Evolutionary conservation across 768 basidiomycete species (phyloP).

Genomic region (Boletellus sp.): DNA sequence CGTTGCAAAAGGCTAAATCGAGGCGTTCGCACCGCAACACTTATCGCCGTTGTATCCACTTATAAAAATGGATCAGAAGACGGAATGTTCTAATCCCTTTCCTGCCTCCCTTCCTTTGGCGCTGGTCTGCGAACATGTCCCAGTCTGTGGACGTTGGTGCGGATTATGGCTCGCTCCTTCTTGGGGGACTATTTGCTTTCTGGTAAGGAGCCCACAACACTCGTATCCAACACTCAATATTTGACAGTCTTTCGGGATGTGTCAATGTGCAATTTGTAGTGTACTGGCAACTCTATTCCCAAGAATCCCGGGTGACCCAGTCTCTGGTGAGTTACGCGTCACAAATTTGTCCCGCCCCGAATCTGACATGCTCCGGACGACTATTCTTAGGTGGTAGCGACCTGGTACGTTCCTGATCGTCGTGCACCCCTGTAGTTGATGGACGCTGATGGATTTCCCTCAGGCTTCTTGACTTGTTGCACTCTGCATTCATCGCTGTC

Average conservation of each 20-base stretch:
- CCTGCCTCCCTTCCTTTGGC: neutral
- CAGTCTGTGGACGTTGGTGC: neutral
- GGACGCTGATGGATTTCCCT: neutral
- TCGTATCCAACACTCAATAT: neutral
- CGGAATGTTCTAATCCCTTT: neutral
- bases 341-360: too few relatives aligned
- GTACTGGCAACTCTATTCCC: conserved; percentile 19
- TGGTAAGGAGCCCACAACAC: conserved; percentile 2
- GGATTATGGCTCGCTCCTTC: conserved; percentile 17
- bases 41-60: neutral
- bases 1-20: too few relatives aligned
- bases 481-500: conserved; percentile 19
- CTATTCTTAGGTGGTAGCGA: conserved; percentile 15
- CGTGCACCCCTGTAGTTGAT: neutral
- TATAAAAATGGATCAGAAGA: conserved; percentile 1
- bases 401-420: conserved; percentile 11
- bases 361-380: neutral
- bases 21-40: neutral
- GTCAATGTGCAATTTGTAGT: conserved; percentile 24
- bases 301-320: conserved; percentile 17
- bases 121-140: conserved; percentile 1
- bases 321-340: conserved; percentile 11
- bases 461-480: conserved; percentile 25
- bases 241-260: conserved; percentile 26
- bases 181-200: conserved; percentile 24